These are phyloP conservation scores for Grifola frondosa DNA, from an alignment of 1,284 basidiomycete genomes.

Conservation along the genomic window DNA sequence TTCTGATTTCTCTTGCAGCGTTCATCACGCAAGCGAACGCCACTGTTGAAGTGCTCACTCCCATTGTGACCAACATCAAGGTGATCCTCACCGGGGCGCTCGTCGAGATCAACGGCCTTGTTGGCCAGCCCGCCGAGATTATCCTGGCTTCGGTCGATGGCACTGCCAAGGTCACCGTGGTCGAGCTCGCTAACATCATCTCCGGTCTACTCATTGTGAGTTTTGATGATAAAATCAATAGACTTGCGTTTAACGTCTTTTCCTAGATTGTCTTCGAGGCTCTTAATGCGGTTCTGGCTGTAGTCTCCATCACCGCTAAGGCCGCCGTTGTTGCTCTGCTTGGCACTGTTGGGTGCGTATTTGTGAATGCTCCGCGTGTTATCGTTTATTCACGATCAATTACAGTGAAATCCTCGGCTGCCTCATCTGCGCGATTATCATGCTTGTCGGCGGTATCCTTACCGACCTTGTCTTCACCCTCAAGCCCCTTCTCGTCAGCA, in stretches of 20 bases:
- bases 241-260: conserved; percentile 3
- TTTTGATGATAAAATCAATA: background rate
- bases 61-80: conserved; percentile 33
- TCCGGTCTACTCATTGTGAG: conserved; percentile 28
- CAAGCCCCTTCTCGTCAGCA: conserved; percentile 15
- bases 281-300: conserved; percentile 34
- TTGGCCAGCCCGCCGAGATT: conserved; percentile 27
- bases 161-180: conserved; percentile 27
- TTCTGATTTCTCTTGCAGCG: conserved; percentile 22
- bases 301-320: conserved; percentile 28
- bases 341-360: conserved; percentile 32
- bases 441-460: conserved; percentile 30
- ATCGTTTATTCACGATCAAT: background rate
- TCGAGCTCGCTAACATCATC: conserved; percentile 32
- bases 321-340: conserved; percentile 29
- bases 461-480: conserved; percentile 28
- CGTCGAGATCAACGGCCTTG: conserved; percentile 33
- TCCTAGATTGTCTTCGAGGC: conserved; percentile 37
- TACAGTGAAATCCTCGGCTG: conserved; percentile 26
- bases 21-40: conserved; percentile 30
- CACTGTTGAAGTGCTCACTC: conserved; percentile 30
- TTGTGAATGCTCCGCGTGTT: background rate
- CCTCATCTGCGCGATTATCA: conserved; percentile 31
- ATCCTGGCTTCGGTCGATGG: conserved; percentile 36
- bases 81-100: conserved; percentile 30